Percentiles rank a stretch among this genome's conserved stretches.
Evolutionary conservation across 768 basidiomycete species (phyloP).

Genomic region (Tubosaeta sp.): DNA sequence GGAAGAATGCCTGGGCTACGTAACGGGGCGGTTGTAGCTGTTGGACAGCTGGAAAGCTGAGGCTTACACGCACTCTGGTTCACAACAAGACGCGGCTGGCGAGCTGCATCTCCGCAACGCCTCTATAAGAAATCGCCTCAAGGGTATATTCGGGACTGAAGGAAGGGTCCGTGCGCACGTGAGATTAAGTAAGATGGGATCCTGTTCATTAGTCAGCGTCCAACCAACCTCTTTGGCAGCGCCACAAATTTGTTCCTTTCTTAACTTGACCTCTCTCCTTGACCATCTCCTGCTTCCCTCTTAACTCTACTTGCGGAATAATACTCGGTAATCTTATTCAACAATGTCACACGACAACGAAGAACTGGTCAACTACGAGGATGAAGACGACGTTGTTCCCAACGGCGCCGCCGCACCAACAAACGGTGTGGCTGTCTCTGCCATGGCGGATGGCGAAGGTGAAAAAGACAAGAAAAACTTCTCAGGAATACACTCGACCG

Average conservation of each 20-base stretch:
- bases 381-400: conserved; percentile 76
- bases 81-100: conserved; percentile 2
- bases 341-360: conserved; percentile 83
- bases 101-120: conserved; percentile 2
- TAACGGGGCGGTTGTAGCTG: background rate
- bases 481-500: conserved; percentile 99
- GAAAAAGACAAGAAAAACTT: conserved; percentile 96
- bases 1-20: conserved; percentile 9
- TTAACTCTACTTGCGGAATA: conserved; percentile 24
- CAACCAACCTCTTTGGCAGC: conserved; percentile 7
- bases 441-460: conserved; percentile 46
- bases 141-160: background rate
- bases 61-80: conserved; percentile 1
- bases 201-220: conserved; percentile 23
- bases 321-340: conserved; percentile 21
- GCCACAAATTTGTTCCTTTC: conserved; percentile 24
- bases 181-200: conserved; percentile 12
- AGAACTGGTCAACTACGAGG: conserved; percentile 93
- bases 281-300: conserved; percentile 15
- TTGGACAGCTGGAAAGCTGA: background rate
- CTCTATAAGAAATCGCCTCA: background rate
- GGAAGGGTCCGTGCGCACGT: conserved; percentile 27
- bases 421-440: conserved; percentile 45
- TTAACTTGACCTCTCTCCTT: conserved; percentile 17
- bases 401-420: conserved; percentile 48